phyloP scores from a whole-genome alignment of 371 early-diverging fungal species.

The Saksenaea vasiformis region DNA sequence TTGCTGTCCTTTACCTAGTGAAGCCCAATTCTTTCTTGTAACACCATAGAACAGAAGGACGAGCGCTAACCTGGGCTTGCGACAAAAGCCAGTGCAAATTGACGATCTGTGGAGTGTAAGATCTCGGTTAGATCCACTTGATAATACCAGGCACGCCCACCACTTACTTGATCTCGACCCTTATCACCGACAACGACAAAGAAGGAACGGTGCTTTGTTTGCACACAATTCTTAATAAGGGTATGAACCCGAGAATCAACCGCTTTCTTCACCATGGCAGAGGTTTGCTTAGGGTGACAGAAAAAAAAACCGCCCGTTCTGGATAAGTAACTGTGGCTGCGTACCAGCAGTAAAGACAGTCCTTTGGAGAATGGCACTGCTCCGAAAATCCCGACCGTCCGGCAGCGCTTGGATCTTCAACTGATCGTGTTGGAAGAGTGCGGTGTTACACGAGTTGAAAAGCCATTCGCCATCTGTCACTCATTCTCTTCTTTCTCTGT shows the following conservation, averaged over 20 bases:
- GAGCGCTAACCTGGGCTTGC: constrained; percentile 87
- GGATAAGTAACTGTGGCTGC: neutral
- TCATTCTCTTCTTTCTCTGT: too few relatives aligned
- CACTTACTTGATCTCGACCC: constrained; percentile 88
- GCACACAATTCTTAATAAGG: constrained; percentile 90
- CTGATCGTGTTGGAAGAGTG: too few relatives aligned
- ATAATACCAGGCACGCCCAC: neutral
- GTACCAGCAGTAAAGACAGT: neutral
- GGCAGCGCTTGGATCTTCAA: too few relatives aligned
- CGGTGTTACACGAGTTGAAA: too few relatives aligned
- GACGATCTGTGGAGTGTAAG: constrained; percentile 67
- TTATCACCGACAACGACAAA: constrained; percentile 97
- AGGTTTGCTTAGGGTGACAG: neutral
- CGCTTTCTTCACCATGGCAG: constrained; percentile 79
- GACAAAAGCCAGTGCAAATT: constrained; percentile 96
- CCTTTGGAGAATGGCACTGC: too few relatives aligned
- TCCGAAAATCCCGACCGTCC: too few relatives aligned
- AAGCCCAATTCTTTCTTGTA: constrained; percentile 98
- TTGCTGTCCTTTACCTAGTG: constrained; percentile 57
- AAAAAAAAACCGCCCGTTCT: neutral
- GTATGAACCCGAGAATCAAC: constrained; percentile 94
- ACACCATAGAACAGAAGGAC: constrained; percentile 98
- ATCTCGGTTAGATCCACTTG: neutral
- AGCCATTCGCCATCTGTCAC: too few relatives aligned
- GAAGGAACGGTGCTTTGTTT: constrained; percentile 91